Conservation (phyloP, 1,284 basidiomycete genomes). For the Cryptococcus depauperatus region DNA sequence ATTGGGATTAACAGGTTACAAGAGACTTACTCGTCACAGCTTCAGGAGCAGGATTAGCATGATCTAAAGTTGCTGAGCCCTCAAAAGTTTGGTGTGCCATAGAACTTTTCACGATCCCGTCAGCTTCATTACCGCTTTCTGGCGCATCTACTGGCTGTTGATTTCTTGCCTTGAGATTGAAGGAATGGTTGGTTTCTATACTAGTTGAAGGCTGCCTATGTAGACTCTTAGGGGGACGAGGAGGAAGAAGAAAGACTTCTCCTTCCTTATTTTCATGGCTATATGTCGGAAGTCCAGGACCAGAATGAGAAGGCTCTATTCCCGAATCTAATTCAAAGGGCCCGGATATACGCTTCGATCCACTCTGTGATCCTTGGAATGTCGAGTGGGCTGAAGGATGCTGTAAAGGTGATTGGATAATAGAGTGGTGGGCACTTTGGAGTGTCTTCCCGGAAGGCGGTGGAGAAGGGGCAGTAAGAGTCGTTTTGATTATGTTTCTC, state of each 20-base stretch:
- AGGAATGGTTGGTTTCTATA: too few species aligned
- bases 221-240: background rate
- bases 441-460: conserved; percentile 2
- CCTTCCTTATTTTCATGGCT: background rate
- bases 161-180: too few species aligned
- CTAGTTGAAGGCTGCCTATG: background rate
- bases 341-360: conserved; percentile 14
- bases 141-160: too few species aligned
- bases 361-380: background rate
- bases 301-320: conserved; percentile 16
- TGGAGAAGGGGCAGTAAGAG: conserved; percentile 22
- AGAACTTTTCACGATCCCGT: too few species aligned
- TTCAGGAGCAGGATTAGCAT: too few species aligned
- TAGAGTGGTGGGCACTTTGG: background rate
- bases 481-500: conserved; percentile 9
- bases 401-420: too few species aligned
- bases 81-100: too few species aligned
- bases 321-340: conserved; percentile 30
- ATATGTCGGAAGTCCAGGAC: too few species aligned
- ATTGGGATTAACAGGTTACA: too few species aligned
- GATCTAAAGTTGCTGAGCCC: too few species aligned
- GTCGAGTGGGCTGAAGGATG: background rate
- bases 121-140: too few species aligned
- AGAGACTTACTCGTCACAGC: too few species aligned
- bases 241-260: conserved; percentile 2